Evolutionary conservation across 306 rosid genomes (phyloP), one percentile per base, ranked within the genome.

Genomic region (Leucaena leucocephala): DNA sequence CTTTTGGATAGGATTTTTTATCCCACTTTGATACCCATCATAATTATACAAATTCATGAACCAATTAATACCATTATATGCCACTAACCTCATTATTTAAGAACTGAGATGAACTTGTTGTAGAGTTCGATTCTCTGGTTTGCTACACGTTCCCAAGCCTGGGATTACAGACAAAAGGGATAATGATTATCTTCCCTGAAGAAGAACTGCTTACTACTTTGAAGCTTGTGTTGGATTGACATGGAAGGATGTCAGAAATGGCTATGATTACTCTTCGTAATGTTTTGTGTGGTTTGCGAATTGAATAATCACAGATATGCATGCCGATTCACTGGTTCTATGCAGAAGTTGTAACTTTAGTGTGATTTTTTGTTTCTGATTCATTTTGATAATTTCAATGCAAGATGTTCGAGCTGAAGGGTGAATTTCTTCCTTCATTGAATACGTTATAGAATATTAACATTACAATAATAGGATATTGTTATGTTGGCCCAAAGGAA

Each of bases 181-280:
- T 67, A 50, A 40, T 42, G 50, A 40, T 71, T 22, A 10, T 52
- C 43, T 48, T 50, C 39, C 61, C 8, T 35, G 61, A 57, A 39
- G 61, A 57, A 39, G 45, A 84, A 78, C 38, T 78, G 72, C 11
- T 40, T 59, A 19, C 44, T 54, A 22, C 64, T 57, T 42, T 27
- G 83, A 82, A 80, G 1, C 9, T 42, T 68, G 5, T 5, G 8
- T 68, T 68, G 36, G 50, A 46, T 54, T 76, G 68, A 74, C 65
- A 81, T 61, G 64, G 59, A 36, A 46, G 71, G 63, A 71, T 74
- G 45, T 36, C 57, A 77, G 40, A 21, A 50, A 72, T 80, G 74
- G 64, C 36, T 49, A 68, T 80, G 63, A 54, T 58, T 76, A 27
- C 27, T 27, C 27, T 27, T 27, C 27, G 27, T 27, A 27, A 27